Evolutionary conservation across 345 rosid species (phyloP), one percentile per base, ranked within the genome.

Genomic region (Cochlearia excelsa): DNA sequence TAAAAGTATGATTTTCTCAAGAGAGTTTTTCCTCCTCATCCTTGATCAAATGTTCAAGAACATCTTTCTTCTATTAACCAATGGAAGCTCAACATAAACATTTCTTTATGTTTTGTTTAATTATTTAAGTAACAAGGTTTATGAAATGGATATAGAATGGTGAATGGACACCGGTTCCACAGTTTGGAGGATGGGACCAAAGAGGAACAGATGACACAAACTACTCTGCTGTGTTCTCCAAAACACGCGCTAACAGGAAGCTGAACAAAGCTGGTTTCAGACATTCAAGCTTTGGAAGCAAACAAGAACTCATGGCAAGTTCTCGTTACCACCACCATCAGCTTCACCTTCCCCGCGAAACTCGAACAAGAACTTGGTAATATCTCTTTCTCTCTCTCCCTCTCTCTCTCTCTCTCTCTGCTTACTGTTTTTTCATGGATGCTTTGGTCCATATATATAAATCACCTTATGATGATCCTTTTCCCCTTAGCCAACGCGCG

Each of bases 131-230:
- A 37, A 37, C 9, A 27, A 55, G 33, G 67, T 50, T 57, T 7
- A 26, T 9, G 23, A 23, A 5, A n/a, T 38, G 60, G 27, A 3
- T 37, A 9, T 81, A 84, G 87, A 70, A 73, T 33, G 43, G 34
- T 59, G 78, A 72, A 10, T 75, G 79, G 83, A 54, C 49, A 63
- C 59, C 92, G 34, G 76, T 84, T 45, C 97, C 95, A 43, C 85
- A 80, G 75, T 90, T 90, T 41, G 97, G 95, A 66, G 90, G 75
- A 26, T 86, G 97, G 95, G 88, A 84, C 58, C 81, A 77, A 28
- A 72, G 70, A 54, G 69, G 63, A 50, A 57, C 71, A 2, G 81
- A 74, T 23, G 71, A 73, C 4, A 80, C 85, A 1, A 60, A 81
- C 50, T 90, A 90, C 61, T 82, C 97, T 11, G 48, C 80, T 71